Percentiles rank a stretch among this genome's conserved stretches.
Evolutionary conservation across 1,139 yeast genomes (phyloP).

Genomic region (Suhomyces bolitotheri): DNA sequence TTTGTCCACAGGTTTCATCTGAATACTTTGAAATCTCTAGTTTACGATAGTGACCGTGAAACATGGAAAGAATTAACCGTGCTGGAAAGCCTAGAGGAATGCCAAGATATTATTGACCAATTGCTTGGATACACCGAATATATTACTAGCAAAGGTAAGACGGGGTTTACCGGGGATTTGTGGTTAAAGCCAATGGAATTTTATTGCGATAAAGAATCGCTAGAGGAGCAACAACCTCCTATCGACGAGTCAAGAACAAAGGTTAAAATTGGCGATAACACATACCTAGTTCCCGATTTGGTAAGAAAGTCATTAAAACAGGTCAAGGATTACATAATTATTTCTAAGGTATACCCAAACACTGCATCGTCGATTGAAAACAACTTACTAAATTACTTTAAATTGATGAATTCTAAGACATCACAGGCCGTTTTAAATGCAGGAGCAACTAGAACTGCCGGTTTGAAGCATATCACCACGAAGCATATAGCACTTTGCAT

Average conservation of each 20-base stretch:
- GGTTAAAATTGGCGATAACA: constrained; percentile 38
- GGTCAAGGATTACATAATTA: constrained; percentile 49
- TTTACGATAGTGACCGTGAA: constrained; percentile 61
- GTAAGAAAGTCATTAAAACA: constrained; percentile 34
- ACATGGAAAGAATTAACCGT: constrained; percentile 69
- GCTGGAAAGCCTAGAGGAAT: constrained; percentile 26
- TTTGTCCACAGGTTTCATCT: constrained; percentile 62
- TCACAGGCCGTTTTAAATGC: constrained; percentile 71
- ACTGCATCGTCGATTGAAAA: constrained; percentile 34
- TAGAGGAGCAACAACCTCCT: neutral
- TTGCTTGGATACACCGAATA: constrained; percentile 52
- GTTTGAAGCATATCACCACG: constrained; percentile 72
- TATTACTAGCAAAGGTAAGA: constrained; percentile 33
- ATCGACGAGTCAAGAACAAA: constrained; percentile 22
- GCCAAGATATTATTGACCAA: constrained; percentile 57
- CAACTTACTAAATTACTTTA: constrained; percentile 52
- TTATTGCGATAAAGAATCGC: constrained; percentile 7
- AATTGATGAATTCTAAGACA: constrained; percentile 55
- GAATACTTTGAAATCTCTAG: constrained; percentile 46
- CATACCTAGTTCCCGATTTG: constrained; percentile 48
- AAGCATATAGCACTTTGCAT: constrained; percentile 71
- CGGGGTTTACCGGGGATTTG: constrained; percentile 32
- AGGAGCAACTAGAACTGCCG: constrained; percentile 76
- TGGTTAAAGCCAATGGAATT: constrained; percentile 52
- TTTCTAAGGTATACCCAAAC: constrained; percentile 52